phyloP scores from a whole-genome alignment of 805 yeast species.

The Zygosaccharomyces lentus region DNA sequence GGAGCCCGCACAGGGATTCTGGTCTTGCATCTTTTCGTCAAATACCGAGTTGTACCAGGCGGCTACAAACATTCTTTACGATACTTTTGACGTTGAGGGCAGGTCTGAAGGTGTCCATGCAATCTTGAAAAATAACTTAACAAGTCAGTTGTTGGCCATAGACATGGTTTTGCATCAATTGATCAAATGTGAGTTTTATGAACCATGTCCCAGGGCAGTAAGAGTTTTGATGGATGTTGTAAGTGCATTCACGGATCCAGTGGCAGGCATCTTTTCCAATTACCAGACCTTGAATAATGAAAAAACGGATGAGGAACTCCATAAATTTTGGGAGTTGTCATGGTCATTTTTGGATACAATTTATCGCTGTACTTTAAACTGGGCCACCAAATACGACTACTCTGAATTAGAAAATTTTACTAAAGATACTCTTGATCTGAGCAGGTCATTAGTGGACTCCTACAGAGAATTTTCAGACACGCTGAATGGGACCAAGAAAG shows the following conservation, averaged over 20 bases:
- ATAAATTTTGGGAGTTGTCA: constrained; percentile 56
- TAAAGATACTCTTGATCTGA: constrained; percentile 76
- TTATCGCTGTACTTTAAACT: constrained; percentile 59
- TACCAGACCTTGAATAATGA: constrained; percentile 23
- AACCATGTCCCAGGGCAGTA: constrained; percentile 72
- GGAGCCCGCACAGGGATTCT: constrained; percentile 55
- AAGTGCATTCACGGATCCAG: constrained; percentile 59
- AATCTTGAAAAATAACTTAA: constrained; percentile 44
- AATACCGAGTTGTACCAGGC: constrained; percentile 55
- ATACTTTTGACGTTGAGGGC: constrained; percentile 74
- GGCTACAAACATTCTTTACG: constrained; percentile 67
- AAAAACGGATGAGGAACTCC: constrained; percentile 32
- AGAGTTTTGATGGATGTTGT: constrained; percentile 71
- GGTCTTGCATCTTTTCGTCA: constrained; percentile 72
- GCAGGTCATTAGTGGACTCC: constrained; percentile 63
- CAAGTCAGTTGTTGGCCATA: constrained; percentile 46
- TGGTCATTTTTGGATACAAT: constrained; percentile 74
- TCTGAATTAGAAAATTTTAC: constrained; percentile 71
- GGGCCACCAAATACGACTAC: constrained; percentile 66
- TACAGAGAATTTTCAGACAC: constrained; percentile 47
- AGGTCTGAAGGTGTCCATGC: constrained; percentile 69
- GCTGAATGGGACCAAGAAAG: constrained; percentile 32
- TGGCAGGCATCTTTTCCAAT: constrained; percentile 50
- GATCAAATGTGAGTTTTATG: constrained; percentile 48
- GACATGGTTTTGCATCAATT: constrained; percentile 44